Percentiles rank a stretch among this genome's conserved stretches.
These are phyloP conservation scores for Xylaria multiplex DNA, from an alignment of 2,329 filamentous ascomycete species.

Conservation along the genomic window DNA sequence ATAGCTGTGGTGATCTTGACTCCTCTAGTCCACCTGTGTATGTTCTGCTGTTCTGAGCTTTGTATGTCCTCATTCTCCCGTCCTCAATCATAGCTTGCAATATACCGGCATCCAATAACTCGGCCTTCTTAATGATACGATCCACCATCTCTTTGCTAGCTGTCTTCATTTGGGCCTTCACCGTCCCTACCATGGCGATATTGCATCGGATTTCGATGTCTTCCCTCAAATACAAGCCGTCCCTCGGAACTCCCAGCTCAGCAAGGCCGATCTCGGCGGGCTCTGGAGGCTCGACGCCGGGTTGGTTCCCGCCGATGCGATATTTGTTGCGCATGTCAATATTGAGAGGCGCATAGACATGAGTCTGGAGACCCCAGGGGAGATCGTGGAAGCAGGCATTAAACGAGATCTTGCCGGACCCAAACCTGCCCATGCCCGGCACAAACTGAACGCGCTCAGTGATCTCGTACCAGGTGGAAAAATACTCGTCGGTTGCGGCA, in stretches of 20 bases:
- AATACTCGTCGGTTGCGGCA: conserved; percentile 75
- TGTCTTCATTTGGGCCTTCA: conserved; percentile 73
- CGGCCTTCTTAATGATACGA: conserved; percentile 76
- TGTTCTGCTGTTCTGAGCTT: conserved; percentile 54
- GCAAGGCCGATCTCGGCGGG: conserved; percentile 68
- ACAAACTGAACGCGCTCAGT: conserved; percentile 74
- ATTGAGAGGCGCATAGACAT: conserved; percentile 74
- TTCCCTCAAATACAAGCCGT: conserved; percentile 74
- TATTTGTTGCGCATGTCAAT: conserved; percentile 76
- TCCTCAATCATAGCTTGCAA: conserved; percentile 75
- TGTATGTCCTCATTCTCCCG: conserved; percentile 69
- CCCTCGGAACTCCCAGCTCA: conserved; percentile 67
- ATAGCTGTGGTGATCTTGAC: conserved; percentile 45
- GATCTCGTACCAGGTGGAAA: conserved; percentile 80
- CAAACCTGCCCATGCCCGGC: conserved; percentile 72
- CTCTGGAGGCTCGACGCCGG: conserved; percentile 70
- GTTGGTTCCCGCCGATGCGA: conserved; percentile 74
- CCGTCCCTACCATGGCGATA: conserved; percentile 70
- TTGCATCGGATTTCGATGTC: conserved; percentile 78
- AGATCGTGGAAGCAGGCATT: conserved; percentile 78
- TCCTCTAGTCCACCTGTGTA: conserved; percentile 41
- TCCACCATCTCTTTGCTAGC: conserved; percentile 75
- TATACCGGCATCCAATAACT: conserved; percentile 72
- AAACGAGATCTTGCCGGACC: conserved; percentile 73
- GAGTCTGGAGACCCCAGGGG: conserved; percentile 76